These are phyloP conservation scores for Wickerhamiella vanderwaltii DNA, from an alignment of 805 yeast species.

Conservation along the genomic window DNA sequence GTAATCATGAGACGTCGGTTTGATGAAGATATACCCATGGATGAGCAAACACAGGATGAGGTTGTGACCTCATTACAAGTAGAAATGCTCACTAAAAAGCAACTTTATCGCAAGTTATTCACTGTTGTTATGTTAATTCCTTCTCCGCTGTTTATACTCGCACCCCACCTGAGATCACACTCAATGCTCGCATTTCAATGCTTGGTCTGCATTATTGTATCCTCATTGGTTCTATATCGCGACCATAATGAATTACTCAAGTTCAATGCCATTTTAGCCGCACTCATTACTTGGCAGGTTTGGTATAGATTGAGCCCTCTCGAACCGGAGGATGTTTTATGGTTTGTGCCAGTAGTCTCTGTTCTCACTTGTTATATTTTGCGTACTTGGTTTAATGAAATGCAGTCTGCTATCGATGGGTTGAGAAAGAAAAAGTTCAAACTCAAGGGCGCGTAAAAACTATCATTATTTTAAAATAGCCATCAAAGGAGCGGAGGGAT, in stretches of 20 bases:
- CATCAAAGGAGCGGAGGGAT: too few species aligned
- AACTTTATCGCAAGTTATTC: constrained; percentile 21
- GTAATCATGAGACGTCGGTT: constrained; percentile 6
- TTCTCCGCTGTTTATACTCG: constrained; percentile 24
- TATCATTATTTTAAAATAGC: too few species aligned
- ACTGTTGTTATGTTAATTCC: constrained; percentile 23
- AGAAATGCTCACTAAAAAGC: constrained; percentile 20
- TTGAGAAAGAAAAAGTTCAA: constrained; percentile 19
- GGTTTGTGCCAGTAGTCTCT: constrained; percentile 25
- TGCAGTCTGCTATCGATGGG: constrained; percentile 16
- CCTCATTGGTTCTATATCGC: constrained; percentile 21
- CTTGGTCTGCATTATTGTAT: constrained; percentile 19
- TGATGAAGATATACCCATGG: constrained; percentile 16
- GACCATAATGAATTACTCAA: constrained; percentile 11
- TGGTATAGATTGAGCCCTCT: constrained; percentile 7
- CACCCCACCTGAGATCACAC: constrained; percentile 23
- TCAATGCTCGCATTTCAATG: constrained; percentile 24
- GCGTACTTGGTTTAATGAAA: constrained; percentile 23
- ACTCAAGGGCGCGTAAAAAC: constrained; percentile 23
- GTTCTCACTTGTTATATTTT: constrained; percentile 20
- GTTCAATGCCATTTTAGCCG: constrained; percentile 18
- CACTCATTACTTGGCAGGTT: constrained; percentile 18
- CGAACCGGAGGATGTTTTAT: constrained; percentile 22
- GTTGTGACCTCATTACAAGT: constrained; percentile 20
- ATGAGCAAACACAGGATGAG: constrained; percentile 25